Conservation (phyloP, 2,329 filamentous ascomycete genomes). For the Colletotrichum siamense region DNA sequence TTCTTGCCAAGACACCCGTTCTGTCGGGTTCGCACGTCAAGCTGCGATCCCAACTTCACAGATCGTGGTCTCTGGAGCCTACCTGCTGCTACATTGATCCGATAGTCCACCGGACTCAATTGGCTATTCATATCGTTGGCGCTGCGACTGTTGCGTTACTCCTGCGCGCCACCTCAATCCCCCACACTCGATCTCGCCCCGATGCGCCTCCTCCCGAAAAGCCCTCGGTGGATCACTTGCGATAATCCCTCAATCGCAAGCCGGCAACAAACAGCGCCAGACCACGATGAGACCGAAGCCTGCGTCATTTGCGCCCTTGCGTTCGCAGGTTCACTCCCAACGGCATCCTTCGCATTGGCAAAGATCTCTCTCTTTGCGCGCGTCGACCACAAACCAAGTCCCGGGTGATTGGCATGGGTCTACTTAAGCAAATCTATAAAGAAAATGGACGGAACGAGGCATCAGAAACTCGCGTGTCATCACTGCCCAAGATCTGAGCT, state of each 20-base stretch:
- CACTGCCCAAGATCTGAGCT: background rate
- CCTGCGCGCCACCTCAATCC: background rate
- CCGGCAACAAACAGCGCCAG: background rate
- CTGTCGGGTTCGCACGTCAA: background rate
- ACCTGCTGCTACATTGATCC: background rate
- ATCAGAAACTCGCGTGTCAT: background rate
- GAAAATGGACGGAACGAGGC: background rate
- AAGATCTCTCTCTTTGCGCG: background rate
- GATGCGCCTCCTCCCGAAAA: slow-evolving; percentile 2
- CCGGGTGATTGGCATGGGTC: background rate
- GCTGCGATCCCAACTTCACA: background rate
- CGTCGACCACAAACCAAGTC: background rate
- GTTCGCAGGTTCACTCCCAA: background rate
- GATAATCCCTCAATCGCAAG: background rate
- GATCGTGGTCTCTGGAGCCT: background rate
- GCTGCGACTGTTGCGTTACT: background rate
- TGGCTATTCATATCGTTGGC: background rate
- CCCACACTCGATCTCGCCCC: background rate
- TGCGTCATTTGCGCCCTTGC: background rate
- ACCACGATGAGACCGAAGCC: background rate
- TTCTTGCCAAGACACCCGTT: background rate
- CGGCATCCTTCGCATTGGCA: background rate
- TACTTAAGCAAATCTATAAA: background rate
- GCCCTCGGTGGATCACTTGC: background rate
- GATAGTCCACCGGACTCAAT: background rate